Conservation (phyloP, 2,329 filamentous ascomycete genomes). For the Gnomoniopsis sp. region DNA sequence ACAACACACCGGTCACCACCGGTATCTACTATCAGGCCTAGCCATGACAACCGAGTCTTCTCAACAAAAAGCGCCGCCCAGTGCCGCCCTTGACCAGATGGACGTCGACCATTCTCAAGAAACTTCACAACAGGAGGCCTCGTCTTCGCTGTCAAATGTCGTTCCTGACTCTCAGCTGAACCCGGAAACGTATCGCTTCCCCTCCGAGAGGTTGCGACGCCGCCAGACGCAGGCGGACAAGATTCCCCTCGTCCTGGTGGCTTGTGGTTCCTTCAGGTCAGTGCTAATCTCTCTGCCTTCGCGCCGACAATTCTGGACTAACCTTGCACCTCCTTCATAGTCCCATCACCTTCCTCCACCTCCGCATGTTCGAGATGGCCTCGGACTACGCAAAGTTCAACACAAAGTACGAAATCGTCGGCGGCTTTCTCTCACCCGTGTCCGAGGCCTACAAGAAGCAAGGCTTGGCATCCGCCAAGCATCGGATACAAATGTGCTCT, state of each 20-base stretch:
- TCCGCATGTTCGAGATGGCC: constrained; percentile 37
- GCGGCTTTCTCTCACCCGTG: constrained; percentile 80
- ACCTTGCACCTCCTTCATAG: constrained; percentile 14
- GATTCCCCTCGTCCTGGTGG: constrained; percentile 32
- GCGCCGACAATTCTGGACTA: background rate
- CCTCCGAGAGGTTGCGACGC: constrained; percentile 25
- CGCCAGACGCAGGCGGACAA: constrained; percentile 25
- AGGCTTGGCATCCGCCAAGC: constrained; percentile 68
- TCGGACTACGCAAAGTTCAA: constrained; percentile 35
- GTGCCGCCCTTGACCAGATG: background rate
- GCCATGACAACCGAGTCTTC: background rate
- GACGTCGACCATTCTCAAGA: constrained; percentile 1
- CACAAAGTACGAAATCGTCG: constrained; percentile 71
- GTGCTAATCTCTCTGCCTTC: background rate
- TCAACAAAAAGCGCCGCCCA: background rate
- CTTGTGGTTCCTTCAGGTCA: constrained; percentile 34
- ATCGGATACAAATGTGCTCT: constrained; percentile 82
- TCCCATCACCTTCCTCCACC: constrained; percentile 28
- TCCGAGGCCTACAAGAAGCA: constrained; percentile 69
- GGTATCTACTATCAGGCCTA: background rate
- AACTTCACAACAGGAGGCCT: background rate
- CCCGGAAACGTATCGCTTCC: constrained; percentile 25
- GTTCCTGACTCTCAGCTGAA: constrained; percentile 16
- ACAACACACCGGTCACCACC: no score
- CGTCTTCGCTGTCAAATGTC: constrained; percentile 6